Evolutionary conservation across 768 basidiomycete genomes (phyloP), one percentile per base, ranked within the genome.

Genomic region (Lyophyllum semitale): DNA sequence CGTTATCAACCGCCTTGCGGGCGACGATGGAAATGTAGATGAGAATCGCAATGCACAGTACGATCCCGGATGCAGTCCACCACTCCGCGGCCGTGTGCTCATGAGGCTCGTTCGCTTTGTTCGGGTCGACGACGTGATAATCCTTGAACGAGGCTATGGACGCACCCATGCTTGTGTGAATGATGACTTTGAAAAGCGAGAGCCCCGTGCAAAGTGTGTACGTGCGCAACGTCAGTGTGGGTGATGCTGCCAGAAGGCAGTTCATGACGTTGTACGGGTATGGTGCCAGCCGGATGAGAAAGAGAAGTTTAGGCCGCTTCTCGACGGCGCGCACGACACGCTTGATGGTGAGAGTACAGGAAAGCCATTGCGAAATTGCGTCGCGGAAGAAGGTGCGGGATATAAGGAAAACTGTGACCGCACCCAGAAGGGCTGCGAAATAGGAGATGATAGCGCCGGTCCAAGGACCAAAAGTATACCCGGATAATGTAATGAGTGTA

Each of bases 251-350:
- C 45, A 97, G 82, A 45, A 97, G 84, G 66, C 89, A 91, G 75
- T 96, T 97, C 86, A 96, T 92, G 65, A 96, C 90, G 73, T 96
- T 96, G 76, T 90, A 93, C 0, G 89, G 91, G 67, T 93, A 93
- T 3, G 92, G 92, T n/a, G 91, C 93, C 51, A 95, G 79, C 47
- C 95, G 89, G 62, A 97, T 91, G 57, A 96, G 84, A 76, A 96
- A 93, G 18, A 97, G 84, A 4, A 97, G 80, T 64, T 87, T 87
- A 0, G 94, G 94, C 48, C 88, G 84, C 70, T 86, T 85, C 74
- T 95, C 93, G 61, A 97, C 89, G 22, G 93, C 93, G 32, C 86
- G 81, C 9, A 96, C 87, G 53, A 91, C 89, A 44, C 92, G 88
- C 60, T 83, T 86, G 66, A 95, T 82, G 11, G 87, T 84, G 46